These are phyloP conservation scores for Claviceps citrina DNA, from an alignment of 2,329 filamentous ascomycete genomes.

Conservation along the genomic window DNA sequence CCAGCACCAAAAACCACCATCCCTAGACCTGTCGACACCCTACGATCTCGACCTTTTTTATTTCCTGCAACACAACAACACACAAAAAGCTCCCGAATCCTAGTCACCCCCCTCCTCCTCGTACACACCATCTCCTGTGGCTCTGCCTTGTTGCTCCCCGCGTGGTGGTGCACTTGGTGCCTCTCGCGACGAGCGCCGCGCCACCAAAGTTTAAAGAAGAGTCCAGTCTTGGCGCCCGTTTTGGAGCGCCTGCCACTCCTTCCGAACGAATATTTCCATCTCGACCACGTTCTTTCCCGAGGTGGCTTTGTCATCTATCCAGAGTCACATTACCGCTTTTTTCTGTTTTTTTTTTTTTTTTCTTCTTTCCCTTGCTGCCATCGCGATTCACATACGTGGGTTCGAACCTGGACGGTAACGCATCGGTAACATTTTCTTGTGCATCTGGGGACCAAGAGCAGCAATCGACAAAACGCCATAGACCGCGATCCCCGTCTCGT, in stretches of 20 bases:
- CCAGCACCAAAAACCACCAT: background rate
- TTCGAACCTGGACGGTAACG: background rate
- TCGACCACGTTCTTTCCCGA: constrained; percentile 4
- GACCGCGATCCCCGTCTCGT: background rate
- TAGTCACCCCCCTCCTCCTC: background rate
- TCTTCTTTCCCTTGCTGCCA: background rate
- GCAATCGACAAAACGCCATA: background rate
- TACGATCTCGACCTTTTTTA: too few relatives aligned
- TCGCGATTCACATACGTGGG: background rate
- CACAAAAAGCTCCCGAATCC: background rate
- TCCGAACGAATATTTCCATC: background rate
- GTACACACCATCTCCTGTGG: background rate
- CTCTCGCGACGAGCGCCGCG: background rate
- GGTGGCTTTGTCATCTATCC: too few relatives aligned
- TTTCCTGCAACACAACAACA: background rate
- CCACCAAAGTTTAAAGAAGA: background rate
- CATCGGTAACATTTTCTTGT: background rate
- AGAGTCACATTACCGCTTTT: too few relatives aligned
- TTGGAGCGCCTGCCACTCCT: constrained; percentile 4
- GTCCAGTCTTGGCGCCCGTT: background rate
- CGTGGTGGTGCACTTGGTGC: background rate
- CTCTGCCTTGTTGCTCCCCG: background rate
- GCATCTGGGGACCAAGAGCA: background rate
- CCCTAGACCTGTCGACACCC: background rate
- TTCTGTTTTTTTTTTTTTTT: background rate